A percentile compares a stretch with the other conserved stretches of the same genome.
Conservation (phyloP, 1,284 basidiomycete genomes). For the Naganishia cerealis region DNA sequence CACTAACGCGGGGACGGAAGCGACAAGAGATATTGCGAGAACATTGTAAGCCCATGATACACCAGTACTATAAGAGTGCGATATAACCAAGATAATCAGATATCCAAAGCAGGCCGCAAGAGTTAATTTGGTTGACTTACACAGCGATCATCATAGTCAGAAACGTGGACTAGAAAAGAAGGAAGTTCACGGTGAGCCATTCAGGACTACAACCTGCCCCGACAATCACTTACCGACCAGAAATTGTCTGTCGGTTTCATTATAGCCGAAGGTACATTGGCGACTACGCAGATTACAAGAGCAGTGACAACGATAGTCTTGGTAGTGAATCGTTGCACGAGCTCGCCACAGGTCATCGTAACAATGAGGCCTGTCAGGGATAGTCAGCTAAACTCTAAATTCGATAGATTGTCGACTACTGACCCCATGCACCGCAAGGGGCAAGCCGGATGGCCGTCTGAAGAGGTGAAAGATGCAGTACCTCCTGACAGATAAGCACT, state of each 20-base stretch:
- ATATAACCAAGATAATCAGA: neutral
- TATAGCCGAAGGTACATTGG: conserved; percentile 18
- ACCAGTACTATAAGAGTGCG: neutral
- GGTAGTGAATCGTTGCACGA: conserved; percentile 20
- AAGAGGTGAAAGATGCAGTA: conserved; percentile 13
- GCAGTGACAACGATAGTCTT: conserved; percentile 15
- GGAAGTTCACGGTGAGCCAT: neutral
- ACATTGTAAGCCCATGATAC: conserved; percentile 28
- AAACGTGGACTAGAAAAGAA: conserved; percentile 4
- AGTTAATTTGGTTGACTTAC: neutral
- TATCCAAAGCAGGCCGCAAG: neutral
- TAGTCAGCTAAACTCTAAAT: neutral
- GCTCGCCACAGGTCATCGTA: conserved; percentile 19
- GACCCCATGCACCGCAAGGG: conserved; percentile 22
- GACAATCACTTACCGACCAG: conserved; percentile 15
- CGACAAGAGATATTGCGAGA: conserved; percentile 21
- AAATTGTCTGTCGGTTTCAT: conserved; percentile 19
- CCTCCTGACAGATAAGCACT: conserved; percentile 20
- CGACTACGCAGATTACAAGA: conserved; percentile 10
- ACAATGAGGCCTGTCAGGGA: conserved; percentile 3
- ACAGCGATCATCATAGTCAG: conserved; percentile 29
- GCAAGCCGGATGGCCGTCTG: conserved; percentile 22
- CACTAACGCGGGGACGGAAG: conserved; percentile 22
- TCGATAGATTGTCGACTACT: neutral
- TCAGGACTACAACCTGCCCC: neutral